Percentiles rank a stretch among this genome's conserved stretches.
phyloP scores from a whole-genome alignment of 257 asterid species.

The Perilla frutescens region DNA sequence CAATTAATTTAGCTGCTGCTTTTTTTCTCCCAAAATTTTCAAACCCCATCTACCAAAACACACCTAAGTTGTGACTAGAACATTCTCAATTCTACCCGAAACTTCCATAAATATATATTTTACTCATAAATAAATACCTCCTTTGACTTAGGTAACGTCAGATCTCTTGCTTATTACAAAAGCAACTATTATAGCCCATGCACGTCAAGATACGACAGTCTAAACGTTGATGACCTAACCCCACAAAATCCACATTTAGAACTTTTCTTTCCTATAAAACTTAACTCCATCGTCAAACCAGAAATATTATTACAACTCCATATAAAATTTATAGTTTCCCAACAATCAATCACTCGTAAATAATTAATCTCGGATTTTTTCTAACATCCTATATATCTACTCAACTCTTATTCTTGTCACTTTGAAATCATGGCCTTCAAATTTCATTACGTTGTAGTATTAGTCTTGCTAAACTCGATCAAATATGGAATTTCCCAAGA shows the following conservation, averaged over 20 bases:
- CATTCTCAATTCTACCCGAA: conserved; percentile 21
- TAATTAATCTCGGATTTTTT: not conserved
- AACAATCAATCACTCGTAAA: conserved; percentile 37
- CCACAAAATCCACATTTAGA: conserved; percentile 37
- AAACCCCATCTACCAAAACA: conserved; percentile 45
- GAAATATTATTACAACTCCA: conserved; percentile 36
- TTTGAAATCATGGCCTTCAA: conserved; percentile 42
- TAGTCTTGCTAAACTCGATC: conserved; percentile 35
- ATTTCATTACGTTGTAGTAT: not conserved
- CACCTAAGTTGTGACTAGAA: conserved; percentile 47
- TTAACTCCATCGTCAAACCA: conserved; percentile 45
- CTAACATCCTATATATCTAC: conserved; percentile 26
- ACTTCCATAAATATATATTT: conserved; percentile 5
- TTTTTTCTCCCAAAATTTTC: conserved; percentile 24
- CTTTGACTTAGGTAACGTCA: conserved; percentile 32
- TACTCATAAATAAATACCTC: not conserved
- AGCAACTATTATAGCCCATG: conserved; percentile 52
- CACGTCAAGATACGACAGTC: conserved; percentile 47
- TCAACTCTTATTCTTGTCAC: not conserved
- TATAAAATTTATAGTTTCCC: conserved; percentile 24
- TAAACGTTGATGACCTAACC: conserved; percentile 71
- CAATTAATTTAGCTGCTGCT: not conserved
- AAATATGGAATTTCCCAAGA: conserved; percentile 39
- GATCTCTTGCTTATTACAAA: conserved; percentile 36
- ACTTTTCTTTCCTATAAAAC: not conserved